Base-by-base conservation (phyloP, 2,329 filamentous ascomycete genomes). In the Clonostachys solani region DNA sequence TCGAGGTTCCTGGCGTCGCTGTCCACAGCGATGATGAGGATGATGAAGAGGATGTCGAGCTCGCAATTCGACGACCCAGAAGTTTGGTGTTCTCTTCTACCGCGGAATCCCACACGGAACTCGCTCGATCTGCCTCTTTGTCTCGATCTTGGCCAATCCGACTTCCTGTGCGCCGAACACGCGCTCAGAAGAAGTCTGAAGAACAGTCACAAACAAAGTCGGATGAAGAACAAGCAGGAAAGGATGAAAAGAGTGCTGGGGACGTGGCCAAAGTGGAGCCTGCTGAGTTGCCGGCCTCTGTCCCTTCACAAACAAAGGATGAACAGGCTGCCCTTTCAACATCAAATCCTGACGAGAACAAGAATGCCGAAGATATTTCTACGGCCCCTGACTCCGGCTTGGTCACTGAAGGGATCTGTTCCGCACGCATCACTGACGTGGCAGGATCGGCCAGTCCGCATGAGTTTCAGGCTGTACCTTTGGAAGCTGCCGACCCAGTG, bases 1-100 rank as follows among this genome's bases (percentile, higher is more conserved):
- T 95, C 40, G 87, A 94, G 58, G 78, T 90, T 41, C 87, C 87
- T 5, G 87, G 86, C 0, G 73, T 90, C 6, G 80, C 77, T 1
- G 64, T 63, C 12, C 77, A 83, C 53, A 81, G 74, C 48, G 83
- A 89, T 47, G 83, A 85, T 13, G 85, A 86, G 9, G 64, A 71
- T 3, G 61, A 66, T 5, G 63, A 66, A 2, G 63, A 67, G 2
- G 8, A 40, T 6, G 51, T 60, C 10, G 50, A 29, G 23, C 23
- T 29, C 23, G 23, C 23, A 29, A 29, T 29, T 3, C 44, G 52
- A 17, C 72, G 78, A 12, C 76, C 77, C 3, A 74, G 73, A 57
- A 82, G 78, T 54, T 53, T 68, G 35, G 47, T 58, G 23, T 56
- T 60, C 10, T 40, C 50, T n/a, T 29, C 17, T n/a, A 23, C n/a